These are phyloP conservation scores for Yarrowia yakushimensis DNA, from an alignment of 805 yeast species.

Conservation along the genomic window DNA sequence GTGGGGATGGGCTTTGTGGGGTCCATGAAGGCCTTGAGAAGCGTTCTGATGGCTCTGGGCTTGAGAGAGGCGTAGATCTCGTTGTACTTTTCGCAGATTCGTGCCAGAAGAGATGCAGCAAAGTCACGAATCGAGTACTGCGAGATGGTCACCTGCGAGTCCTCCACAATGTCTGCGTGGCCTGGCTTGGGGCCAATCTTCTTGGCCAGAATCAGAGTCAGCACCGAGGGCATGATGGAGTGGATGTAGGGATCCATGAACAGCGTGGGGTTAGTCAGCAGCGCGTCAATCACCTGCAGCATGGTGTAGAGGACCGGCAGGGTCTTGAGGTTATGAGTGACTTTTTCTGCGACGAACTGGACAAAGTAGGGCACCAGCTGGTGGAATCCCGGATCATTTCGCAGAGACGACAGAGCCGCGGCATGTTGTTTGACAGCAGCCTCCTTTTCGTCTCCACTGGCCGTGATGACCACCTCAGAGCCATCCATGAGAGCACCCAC, in stretches of 20 bases:
- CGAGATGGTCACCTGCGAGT: not conserved
- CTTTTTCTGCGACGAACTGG: conserved; percentile 92
- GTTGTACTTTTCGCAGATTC: conserved; percentile 75
- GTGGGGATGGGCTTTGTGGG: conserved; percentile 81
- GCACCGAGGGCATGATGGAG: conserved; percentile 92
- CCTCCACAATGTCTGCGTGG: not conserved
- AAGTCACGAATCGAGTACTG: conserved; percentile 70
- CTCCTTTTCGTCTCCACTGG: not conserved
- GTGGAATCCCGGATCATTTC: conserved; percentile 93
- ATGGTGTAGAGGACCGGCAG: conserved; percentile 70
- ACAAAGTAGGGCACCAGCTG: conserved; percentile 95
- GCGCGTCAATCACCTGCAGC: conserved; percentile 83
- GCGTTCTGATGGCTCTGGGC: conserved; percentile 90
- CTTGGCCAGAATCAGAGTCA: conserved; percentile 85
- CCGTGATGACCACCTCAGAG: conserved; percentile 30
- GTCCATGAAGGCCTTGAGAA: conserved; percentile 85
- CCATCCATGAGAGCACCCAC: conserved; percentile 62
- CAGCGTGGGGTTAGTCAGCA: conserved; percentile 75
- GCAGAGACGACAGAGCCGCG: conserved; percentile 70
- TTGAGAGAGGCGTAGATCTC: conserved; percentile 82
- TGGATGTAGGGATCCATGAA: conserved; percentile 95
- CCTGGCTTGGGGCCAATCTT: conserved; percentile 60
- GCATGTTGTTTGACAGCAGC: conserved; percentile 17
- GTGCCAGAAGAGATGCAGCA: conserved; percentile 77
- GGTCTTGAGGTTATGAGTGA: conserved; percentile 79